A percentile compares a stretch with the other conserved stretches of the same genome.
These are phyloP conservation scores for Centella asiatica DNA, from an alignment of 129 eudicot genomes.

Conservation along the genomic window DNA sequence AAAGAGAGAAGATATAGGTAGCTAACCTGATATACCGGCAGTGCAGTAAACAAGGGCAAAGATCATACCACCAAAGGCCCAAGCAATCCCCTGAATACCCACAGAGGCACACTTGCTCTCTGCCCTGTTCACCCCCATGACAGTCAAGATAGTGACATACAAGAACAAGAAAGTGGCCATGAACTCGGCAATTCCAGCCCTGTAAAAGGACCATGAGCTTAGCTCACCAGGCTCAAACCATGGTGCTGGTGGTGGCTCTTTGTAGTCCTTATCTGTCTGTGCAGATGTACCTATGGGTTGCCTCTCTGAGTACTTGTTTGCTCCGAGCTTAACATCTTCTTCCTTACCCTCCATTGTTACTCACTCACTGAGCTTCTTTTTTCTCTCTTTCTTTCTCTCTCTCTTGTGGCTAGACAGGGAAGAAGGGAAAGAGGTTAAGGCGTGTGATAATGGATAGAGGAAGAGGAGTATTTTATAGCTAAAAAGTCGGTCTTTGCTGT, in stretches of 20 bases:
- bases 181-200: conserved; percentile 93
- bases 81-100: conserved; percentile 84
- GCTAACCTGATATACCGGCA: conserved; percentile 12
- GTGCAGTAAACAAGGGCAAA: conserved; percentile 81
- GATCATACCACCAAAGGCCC: conserved; percentile 99
- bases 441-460: conserved; percentile 16
- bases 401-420: neutral
- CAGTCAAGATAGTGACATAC: conserved; percentile 39
- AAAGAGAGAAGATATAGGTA: neutral
- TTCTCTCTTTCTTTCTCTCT: conserved; percentile 13
- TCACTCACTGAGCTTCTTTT: conserved; percentile 7
- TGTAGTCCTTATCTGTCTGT: conserved; percentile 77
- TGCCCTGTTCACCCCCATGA: conserved; percentile 57
- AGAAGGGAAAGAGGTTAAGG: neutral
- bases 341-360: conserved; percentile 80
- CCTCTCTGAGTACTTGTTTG: conserved; percentile 66
- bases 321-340: conserved; percentile 88
- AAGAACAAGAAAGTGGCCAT: conserved; percentile 83
- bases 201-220: conserved; percentile 80
- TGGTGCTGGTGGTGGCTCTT: conserved; percentile 68
- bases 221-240: conserved; percentile 82
- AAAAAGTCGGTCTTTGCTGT: conserved; percentile 1
- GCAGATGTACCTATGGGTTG: conserved; percentile 87
- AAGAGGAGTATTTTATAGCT: conserved; percentile 2
- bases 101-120: conserved; percentile 69